phyloP scores from a whole-genome alignment of 352 stramenopile genomes.

The Phytophthora europaea region DNA sequence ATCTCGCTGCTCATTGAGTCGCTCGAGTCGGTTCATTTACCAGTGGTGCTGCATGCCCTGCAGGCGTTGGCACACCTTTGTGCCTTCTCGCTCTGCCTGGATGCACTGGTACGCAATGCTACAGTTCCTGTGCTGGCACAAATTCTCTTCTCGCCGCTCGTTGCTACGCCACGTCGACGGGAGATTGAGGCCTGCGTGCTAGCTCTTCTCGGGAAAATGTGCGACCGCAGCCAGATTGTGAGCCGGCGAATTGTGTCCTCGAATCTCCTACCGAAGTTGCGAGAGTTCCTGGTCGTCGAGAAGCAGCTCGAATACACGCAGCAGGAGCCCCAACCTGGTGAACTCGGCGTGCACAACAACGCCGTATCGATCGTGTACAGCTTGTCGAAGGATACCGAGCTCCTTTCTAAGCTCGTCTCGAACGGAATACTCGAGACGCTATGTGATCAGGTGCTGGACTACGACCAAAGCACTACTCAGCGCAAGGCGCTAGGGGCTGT shows the following conservation, averaged over 20 bases:
- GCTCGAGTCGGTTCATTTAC: conserved; percentile 75
- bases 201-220: conserved; percentile 63
- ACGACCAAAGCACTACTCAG: conserved; percentile 50
- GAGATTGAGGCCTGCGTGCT: conserved; percentile 51
- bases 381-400: conserved; percentile 72
- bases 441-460: conserved; percentile 43
- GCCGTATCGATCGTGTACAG: conserved; percentile 62
- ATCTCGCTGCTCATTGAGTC: conserved; percentile 73
- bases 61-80: conserved; percentile 70
- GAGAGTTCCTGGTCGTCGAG: conserved; percentile 44
- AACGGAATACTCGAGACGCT: conserved; percentile 62
- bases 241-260: conserved; percentile 70
- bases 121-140: conserved; percentile 79
- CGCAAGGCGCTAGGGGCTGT: conserved; percentile 59
- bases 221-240: conserved; percentile 53
- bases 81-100: conserved; percentile 68
- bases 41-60: conserved; percentile 70
- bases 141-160: conserved; percentile 68
- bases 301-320: conserved; percentile 25
- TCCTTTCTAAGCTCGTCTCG: conserved; percentile 69
- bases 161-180: conserved; percentile 38
- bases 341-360: conserved; percentile 51
- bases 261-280: conserved; percentile 68
- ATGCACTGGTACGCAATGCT: conserved; percentile 76
- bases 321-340: conserved; percentile 11